Percentiles rank a stretch among this genome's conserved stretches.
These are phyloP conservation scores for Carnegiea gigantea DNA, from an alignment of 179 eudicot genomes.

Conservation along the genomic window DNA sequence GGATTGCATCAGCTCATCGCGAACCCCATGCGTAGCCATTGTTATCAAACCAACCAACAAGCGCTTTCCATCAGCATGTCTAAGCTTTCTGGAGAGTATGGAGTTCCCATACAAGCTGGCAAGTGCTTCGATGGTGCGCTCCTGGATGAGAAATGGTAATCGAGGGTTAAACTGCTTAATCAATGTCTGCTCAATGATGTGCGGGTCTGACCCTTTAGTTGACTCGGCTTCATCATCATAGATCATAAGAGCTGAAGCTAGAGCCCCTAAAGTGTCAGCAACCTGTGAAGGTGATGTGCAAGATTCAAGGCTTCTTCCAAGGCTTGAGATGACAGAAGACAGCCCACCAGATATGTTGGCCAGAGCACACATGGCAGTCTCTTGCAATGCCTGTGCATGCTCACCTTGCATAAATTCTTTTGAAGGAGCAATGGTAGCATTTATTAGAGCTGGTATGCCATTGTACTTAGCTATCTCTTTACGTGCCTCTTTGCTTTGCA, in stretches of 20 bases:
- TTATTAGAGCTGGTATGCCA: conserved; percentile 89
- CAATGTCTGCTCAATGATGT: conserved; percentile 74
- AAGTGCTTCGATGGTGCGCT: conserved; percentile 93
- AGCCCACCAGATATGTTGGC: conserved; percentile 99
- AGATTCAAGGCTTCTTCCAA: conserved; percentile 95
- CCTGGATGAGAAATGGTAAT: conserved; percentile 78
- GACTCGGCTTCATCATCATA: conserved; percentile 79
- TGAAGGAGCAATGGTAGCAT: conserved; percentile 99
- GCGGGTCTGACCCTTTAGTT: conserved; percentile 72
- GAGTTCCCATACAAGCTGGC: conserved; percentile 94
- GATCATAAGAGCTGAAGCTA: conserved; percentile 98
- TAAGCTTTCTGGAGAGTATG: conserved; percentile 67
- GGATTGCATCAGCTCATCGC: conserved; percentile 83
- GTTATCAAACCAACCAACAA: conserved; percentile 95
- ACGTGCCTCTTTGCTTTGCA: conserved; percentile 87
- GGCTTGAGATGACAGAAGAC: conserved; percentile 91
- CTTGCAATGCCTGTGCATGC: conserved; percentile 94
- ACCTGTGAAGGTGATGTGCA: conserved; percentile 84
- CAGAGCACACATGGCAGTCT: conserved; percentile 98
- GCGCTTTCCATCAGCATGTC: conserved; percentile 84
- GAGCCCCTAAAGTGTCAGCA: conserved; percentile 96
- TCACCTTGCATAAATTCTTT: conserved; percentile 99
- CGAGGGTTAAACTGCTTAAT: conserved; percentile 78
- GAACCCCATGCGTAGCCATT: conserved; percentile 90
- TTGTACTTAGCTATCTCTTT: conserved; percentile 69